These are phyloP conservation scores for Diaporthe humulicola DNA, from an alignment of 2,329 filamentous ascomycete genomes.

Conservation along the genomic window DNA sequence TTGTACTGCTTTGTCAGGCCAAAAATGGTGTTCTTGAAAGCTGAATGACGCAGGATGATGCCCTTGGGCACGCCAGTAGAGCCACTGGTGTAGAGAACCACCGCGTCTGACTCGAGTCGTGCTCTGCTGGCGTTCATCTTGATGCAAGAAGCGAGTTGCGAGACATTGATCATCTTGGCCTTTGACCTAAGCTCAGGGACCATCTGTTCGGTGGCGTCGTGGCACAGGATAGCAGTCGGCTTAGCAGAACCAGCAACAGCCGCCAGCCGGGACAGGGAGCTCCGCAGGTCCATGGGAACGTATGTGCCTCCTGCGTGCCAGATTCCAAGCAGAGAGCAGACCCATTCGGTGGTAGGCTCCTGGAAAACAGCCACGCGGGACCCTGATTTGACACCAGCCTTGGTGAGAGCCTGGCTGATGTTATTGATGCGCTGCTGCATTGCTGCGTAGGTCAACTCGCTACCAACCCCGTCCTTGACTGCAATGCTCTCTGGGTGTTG, in stretches of 20 bases:
- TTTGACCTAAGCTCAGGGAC: slow-evolving; percentile 4
- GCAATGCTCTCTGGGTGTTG: slow-evolving; percentile 40
- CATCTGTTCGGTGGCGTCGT: slow-evolving; percentile 33
- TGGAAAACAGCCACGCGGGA: slow-evolving; percentile 55
- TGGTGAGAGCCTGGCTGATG: slow-evolving; percentile 50
- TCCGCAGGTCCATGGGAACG: slow-evolving; percentile 56
- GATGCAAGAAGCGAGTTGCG: background rate
- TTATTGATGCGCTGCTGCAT: slow-evolving; percentile 50
- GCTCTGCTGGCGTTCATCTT: slow-evolving; percentile 1
- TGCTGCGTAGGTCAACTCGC: slow-evolving; percentile 50
- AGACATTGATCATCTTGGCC: slow-evolving; percentile 7
- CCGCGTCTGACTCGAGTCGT: slow-evolving; percentile 40
- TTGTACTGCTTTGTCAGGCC: slow-evolving; percentile 39
- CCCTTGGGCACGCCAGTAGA: slow-evolving; percentile 57
- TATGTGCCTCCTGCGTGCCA: slow-evolving; percentile 53
- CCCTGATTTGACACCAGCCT: slow-evolving; percentile 32
- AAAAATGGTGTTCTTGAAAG: slow-evolving; percentile 48
- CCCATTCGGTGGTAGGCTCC: slow-evolving; percentile 51
- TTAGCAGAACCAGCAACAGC: slow-evolving; percentile 47
- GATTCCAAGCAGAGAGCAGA: slow-evolving; percentile 57
- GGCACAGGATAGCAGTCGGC: slow-evolving; percentile 44
- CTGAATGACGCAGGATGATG: slow-evolving; percentile 50
- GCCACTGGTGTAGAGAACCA: slow-evolving; percentile 52
- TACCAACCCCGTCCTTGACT: slow-evolving; percentile 42
- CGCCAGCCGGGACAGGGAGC: slow-evolving; percentile 48